A percentile compares a stretch with the other conserved stretches of the same genome.
Evolutionary conservation across 352 stramenopile species (phyloP).

Genomic region (Globisporangium solare): DNA sequence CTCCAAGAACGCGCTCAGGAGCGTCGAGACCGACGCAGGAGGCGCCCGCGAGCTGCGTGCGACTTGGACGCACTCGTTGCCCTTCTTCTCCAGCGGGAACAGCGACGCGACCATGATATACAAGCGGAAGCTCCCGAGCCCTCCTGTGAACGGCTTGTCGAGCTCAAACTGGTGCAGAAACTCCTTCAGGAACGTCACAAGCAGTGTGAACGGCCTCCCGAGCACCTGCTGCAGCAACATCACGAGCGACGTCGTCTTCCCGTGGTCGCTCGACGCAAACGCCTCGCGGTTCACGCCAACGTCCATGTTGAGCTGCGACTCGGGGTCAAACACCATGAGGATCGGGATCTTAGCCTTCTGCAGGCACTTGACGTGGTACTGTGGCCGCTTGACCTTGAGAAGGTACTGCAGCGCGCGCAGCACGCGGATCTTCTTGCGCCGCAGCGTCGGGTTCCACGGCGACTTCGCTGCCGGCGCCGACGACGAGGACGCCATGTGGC

Average conservation of each 20-base stretch:
- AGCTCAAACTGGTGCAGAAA: constrained; percentile 75
- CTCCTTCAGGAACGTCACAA: constrained; percentile 73
- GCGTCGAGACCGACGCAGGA: constrained; percentile 11
- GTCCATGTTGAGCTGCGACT: constrained; percentile 52
- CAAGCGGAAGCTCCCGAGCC: constrained; percentile 70
- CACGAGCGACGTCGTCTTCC: constrained; percentile 57
- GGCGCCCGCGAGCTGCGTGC: background rate
- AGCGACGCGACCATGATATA: constrained; percentile 81
- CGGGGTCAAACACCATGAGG: constrained; percentile 54
- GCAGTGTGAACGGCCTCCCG: constrained; percentile 37
- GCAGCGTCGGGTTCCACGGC: constrained; percentile 67
- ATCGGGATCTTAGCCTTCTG: constrained; percentile 74
- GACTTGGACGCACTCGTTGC: constrained; percentile 1
- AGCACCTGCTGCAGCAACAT: constrained; percentile 35
- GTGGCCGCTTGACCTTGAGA: constrained; percentile 37
- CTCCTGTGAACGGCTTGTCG: constrained; percentile 76
- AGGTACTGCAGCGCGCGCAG: constrained; percentile 54
- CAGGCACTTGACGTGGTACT: constrained; percentile 59
- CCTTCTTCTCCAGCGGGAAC: constrained; percentile 25
- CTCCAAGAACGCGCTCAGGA: constrained; percentile 58
- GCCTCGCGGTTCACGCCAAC: constrained; percentile 59
- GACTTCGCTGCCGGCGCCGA: constrained; percentile 26
- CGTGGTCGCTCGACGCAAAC: constrained; percentile 57
- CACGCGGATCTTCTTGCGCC: constrained; percentile 48
- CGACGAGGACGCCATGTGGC: background rate